Conservation (phyloP, 1,284 basidiomycete species). For the Papiliotrema terrestris region DNA sequence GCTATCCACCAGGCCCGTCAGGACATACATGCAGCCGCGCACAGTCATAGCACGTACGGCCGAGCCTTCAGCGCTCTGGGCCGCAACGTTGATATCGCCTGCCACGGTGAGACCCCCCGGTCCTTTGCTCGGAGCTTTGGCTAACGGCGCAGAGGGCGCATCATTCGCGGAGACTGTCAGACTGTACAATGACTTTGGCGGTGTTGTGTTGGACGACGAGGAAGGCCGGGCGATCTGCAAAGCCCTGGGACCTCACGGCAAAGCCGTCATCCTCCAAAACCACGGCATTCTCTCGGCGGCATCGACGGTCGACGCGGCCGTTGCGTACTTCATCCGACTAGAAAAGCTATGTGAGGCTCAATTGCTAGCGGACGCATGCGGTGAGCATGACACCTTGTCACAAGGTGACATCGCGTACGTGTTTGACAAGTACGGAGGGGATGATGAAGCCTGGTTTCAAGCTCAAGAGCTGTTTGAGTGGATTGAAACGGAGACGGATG, state of each 20-base stretch:
- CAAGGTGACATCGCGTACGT: conserved; percentile 4
- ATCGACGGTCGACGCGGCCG: conserved; percentile 24
- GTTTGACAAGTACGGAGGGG: conserved; percentile 4
- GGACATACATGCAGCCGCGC: conserved; percentile 63
- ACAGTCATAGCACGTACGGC: conserved; percentile 62
- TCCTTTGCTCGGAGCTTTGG: too few species aligned
- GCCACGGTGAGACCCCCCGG: conserved; percentile 50
- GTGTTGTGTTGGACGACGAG: conserved; percentile 47
- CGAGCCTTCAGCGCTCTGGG: conserved; percentile 62
- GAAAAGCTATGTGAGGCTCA: conserved; percentile 33
- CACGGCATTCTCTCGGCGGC: conserved; percentile 32
- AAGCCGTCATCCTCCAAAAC: conserved; percentile 43
- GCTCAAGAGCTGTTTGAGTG: conserved; percentile 9
- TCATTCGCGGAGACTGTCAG: conserved; percentile 37
- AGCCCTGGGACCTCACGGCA: conserved; percentile 43
- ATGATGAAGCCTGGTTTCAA: conserved; percentile 5
- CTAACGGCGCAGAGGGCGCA: conserved; percentile 11
- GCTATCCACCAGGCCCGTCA: conserved; percentile 59
- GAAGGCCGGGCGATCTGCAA: conserved; percentile 45
- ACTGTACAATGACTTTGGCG: conserved; percentile 44
- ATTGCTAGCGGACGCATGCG: conserved; percentile 26
- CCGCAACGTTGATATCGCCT: conserved; percentile 57
- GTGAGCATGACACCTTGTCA: background rate
- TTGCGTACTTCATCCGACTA: conserved; percentile 25
- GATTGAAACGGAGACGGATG: conserved; percentile 9